Evolutionary conservation across 306 rosid genomes (phyloP).

Genomic region (Castanopsis chinensis): DNA sequence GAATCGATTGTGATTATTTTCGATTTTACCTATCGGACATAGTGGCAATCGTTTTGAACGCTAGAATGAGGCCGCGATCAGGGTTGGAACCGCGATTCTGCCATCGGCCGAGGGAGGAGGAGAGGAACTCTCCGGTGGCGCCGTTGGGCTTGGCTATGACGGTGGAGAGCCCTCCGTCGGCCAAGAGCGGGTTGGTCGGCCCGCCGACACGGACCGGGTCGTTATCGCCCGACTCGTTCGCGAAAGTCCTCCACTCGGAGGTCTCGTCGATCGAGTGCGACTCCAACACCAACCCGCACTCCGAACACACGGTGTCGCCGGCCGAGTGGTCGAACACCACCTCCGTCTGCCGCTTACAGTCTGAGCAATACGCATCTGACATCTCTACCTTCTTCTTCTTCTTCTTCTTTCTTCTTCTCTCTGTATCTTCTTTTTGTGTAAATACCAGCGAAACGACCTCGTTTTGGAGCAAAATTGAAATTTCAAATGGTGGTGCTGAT

Average conservation of each 20-base stretch:
- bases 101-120: constrained; percentile 92
- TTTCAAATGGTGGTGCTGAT: too few species aligned
- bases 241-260: constrained; percentile 92
- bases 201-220: constrained; percentile 98
- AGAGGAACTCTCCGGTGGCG: constrained; percentile 70
- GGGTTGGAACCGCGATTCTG: constrained; percentile 95
- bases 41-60: constrained; percentile 89
- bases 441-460: background rate
- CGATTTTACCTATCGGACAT: constrained; percentile 78
- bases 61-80: constrained; percentile 82
- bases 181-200: constrained; percentile 74
- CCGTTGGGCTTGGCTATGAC: constrained; percentile 91
- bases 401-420: background rate
- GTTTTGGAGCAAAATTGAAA: background rate
- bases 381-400: constrained; percentile 9
- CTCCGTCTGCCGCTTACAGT: constrained; percentile 91
- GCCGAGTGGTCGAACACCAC: constrained; percentile 93
- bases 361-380: constrained; percentile 87
- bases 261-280: constrained; percentile 95
- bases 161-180: constrained; percentile 88
- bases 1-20: too few species aligned
- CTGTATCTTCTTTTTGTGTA: background rate
- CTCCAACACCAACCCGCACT: constrained; percentile 88
- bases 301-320: constrained; percentile 89
- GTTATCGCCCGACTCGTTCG: constrained; percentile 92